These are phyloP conservation scores for Prunus padus DNA, from an alignment of 306 rosid species.

Conservation along the genomic window DNA sequence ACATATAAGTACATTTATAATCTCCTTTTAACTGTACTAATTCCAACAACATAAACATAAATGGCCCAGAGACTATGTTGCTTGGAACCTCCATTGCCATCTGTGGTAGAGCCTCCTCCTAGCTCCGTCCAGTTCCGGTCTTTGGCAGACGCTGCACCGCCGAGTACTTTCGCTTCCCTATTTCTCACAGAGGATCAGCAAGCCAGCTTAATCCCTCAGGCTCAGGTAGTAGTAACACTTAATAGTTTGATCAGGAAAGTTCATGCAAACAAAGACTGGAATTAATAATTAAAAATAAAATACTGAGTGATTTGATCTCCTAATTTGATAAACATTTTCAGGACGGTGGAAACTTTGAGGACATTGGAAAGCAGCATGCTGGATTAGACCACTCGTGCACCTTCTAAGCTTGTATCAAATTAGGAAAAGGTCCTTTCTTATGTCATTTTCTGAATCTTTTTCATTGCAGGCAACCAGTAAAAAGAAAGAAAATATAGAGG, in stretches of 20 bases:
- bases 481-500: not conserved
- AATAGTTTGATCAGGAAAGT: not conserved
- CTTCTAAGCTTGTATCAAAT: not conserved
- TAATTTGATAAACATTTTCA: not conserved
- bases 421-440: not conserved
- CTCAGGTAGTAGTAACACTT: slow-evolving; percentile 4
- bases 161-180: not conserved
- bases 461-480: not conserved
- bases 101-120: not conserved
- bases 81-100: slow-evolving; percentile 7
- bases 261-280: not conserved
- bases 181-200: not conserved
- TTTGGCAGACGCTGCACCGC: not conserved
- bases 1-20: not conserved
- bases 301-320: too few species aligned
- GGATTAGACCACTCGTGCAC: not conserved
- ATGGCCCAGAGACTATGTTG: not conserved
- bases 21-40: not conserved
- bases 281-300: not conserved
- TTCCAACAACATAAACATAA: not conserved
- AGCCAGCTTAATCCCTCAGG: not conserved
- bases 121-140: slow-evolving; percentile 1
- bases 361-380: not conserved
- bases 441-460: not conserved
- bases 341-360: not conserved